Base-by-base conservation (phyloP, 2,329 filamentous ascomycete species). In the Gnomoniopsis sp. region DNA sequence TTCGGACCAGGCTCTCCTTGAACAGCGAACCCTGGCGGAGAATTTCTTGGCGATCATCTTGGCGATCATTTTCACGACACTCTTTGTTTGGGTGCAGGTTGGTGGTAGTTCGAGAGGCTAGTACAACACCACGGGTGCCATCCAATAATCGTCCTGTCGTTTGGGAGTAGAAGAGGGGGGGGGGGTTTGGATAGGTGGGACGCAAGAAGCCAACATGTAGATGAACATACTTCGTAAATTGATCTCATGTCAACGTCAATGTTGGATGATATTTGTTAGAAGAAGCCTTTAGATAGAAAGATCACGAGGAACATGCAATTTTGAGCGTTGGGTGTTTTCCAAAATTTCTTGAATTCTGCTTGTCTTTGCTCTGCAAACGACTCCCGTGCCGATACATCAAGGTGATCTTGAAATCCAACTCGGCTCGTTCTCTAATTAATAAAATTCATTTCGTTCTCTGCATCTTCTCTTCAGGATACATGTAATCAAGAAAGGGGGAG, bases 1-100 rank as follows among this genome's bases (percentile, higher is more conserved):
- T 51, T 19, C 44, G 30, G 38, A 36, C 53, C 47, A 49, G 49
- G 30, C 22, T 49, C 30, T 38, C 50, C 50, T 54, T 58, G 49
- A n/a, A 33, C 56, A 11, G 8, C 43, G 46, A 50, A 33, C 50
- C 19, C 47, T 47, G n/a, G 41, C 23, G 33, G 43, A 46, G 53
- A n/a, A n/a, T 8, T 50, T 50, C 26, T 50, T 50, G 47, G 47
- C 33, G 53, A 56, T 17, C 46, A 49, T 56, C 49, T 36, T 49
- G 34, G 44, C 48, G 46, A 56, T 50, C 53, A 49, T 34, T 34
- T 50, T 41, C 43, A 21, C 23, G 46, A 6, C 30, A 44, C 53
- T 41, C 22, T 46, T 21, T 43, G 22, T 55, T 22, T 6, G 47
- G 15, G 48, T 49, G n/a, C n/a, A 34, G 33, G 17, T 22, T 41